Evolutionary conservation across 2,329 filamentous ascomycete species (phyloP).

Genomic region (Triangularia verruculosa): DNA sequence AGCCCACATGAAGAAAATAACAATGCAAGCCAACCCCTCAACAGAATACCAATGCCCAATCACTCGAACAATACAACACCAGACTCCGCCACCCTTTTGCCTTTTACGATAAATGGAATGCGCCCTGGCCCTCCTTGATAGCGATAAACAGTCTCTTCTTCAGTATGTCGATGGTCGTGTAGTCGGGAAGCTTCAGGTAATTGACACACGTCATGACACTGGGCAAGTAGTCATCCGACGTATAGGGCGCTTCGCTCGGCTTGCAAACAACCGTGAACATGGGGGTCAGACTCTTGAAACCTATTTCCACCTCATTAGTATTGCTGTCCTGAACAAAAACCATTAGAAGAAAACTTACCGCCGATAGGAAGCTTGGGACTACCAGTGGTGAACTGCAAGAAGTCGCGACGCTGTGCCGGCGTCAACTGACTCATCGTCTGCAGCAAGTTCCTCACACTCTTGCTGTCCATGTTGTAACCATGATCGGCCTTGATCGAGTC

Average conservation of each 20-base stretch:
- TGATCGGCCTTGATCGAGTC: slow-evolving; percentile 99
- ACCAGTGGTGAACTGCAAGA: slow-evolving; percentile 95
- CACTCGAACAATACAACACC: not conserved
- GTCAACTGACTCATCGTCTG: slow-evolving; percentile 91
- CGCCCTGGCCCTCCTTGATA: slow-evolving; percentile 92
- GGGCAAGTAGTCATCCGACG: slow-evolving; percentile 95
- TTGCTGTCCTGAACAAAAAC: slow-evolving; percentile 29
- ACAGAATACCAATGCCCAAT: not conserved
- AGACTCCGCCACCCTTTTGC: not conserved
- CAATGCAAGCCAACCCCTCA: not conserved
- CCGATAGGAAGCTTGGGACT: slow-evolving; percentile 98
- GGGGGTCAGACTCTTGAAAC: slow-evolving; percentile 93
- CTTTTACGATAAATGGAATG: slow-evolving; percentile 85
- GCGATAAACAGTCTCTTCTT: slow-evolving; percentile 76
- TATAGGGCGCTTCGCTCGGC: slow-evolving; percentile 90
- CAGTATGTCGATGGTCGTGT: slow-evolving; percentile 74
- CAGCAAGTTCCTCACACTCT: slow-evolving; percentile 87
- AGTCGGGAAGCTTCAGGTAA: slow-evolving; percentile 96
- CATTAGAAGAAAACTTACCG: slow-evolving; percentile 53
- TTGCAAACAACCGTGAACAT: slow-evolving; percentile 99
- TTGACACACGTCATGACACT: slow-evolving; percentile 99
- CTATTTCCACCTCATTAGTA: slow-evolving; percentile 42
- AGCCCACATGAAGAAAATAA: not conserved
- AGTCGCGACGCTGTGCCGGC: slow-evolving; percentile 75
- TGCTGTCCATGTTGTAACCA: slow-evolving; percentile 97